Conservation (phyloP, 2,329 filamentous ascomycete genomes). For the Pseudogymnoascus sp. region DNA sequence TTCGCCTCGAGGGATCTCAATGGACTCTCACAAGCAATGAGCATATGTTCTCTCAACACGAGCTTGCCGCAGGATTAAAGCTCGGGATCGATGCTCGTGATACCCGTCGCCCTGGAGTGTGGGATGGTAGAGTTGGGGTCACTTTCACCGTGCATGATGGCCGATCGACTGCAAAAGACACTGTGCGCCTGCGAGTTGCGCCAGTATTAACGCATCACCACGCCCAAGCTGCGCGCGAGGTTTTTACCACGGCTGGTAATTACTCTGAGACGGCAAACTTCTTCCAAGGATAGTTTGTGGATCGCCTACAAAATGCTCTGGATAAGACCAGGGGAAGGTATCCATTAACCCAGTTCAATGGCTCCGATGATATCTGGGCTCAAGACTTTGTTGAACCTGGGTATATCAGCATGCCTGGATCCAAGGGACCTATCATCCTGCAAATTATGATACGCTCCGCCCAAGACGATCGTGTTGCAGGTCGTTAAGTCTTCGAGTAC, state of each 20-base stretch:
- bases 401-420: slow-evolving; percentile 32
- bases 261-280: slow-evolving; percentile 15
- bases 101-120: background rate
- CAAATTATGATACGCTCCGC: background rate
- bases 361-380: slow-evolving; percentile 28
- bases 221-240: slow-evolving; percentile 23
- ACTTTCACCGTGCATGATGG: background rate
- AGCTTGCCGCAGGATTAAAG: background rate
- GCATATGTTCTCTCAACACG: background rate
- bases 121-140: background rate
- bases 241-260: slow-evolving; percentile 22
- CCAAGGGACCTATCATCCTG: slow-evolving; percentile 24
- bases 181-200: slow-evolving; percentile 29
- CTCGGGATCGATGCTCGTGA: background rate
- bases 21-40: background rate
- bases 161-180: slow-evolving; percentile 16
- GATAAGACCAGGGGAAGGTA: slow-evolving; percentile 11
- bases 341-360: slow-evolving; percentile 17
- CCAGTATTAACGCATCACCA: slow-evolving; percentile 33
- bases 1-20: background rate
- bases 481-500: slow-evolving; percentile 28
- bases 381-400: slow-evolving; percentile 34
- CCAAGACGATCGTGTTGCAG: slow-evolving; percentile 19
- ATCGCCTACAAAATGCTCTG: background rate
- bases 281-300: background rate